Evolutionary conservation across 495 filamentous ascomycete species (phyloP), one percentile per base, ranked within the genome.

Genomic region (Hypoxylon subgilvum): DNA sequence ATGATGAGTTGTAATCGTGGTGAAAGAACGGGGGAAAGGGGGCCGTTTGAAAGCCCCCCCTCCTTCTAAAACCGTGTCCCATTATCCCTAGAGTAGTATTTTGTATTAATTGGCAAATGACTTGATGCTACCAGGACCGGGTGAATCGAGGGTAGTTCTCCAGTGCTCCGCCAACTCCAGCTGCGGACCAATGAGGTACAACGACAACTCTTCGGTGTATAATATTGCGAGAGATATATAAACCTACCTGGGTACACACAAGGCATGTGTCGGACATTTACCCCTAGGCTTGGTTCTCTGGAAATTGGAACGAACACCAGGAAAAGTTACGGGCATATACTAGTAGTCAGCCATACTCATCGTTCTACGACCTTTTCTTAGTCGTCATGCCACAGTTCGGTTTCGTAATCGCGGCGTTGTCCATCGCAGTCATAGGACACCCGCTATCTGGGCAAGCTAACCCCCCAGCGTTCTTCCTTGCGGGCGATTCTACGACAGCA

Each of bases 401-500:
- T 28, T 28, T 36, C 44, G 43, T 50, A 45, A n/a, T 30, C 21
- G 18, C 45, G 4, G 8, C 32, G 39, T n/a, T 61, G 31, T 34
- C 45, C 9, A 32, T 12, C 38, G 41, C 39, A 9, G 49, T 30
- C 50, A 12, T 30, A 8, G 49, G 57, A 3, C 21, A 12, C 12
- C 57, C 57, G 17, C 9, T n/a, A n/a, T n/a, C n/a, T 46, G 6
- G 14, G 16, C 17, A 31, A 52, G 5, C 58, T n/a, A 61, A 61
- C 28, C 38, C 58, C 22, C 69, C 76, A 10, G 74, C 70, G 16
- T 79, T 79, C 58, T 71, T 82, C 46, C 72, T 83, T 1, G 79
- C 79, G 0, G 81, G 81, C 10, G 81, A 83, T 46, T 79, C 76
- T 4, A 83, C 80, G 9, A 81, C 77, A 0, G 80, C 80, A 1